Evolutionary conservation across 108 stramenopile genomes (phyloP).

Genomic region (Poteriospumella lacustris): DNA sequence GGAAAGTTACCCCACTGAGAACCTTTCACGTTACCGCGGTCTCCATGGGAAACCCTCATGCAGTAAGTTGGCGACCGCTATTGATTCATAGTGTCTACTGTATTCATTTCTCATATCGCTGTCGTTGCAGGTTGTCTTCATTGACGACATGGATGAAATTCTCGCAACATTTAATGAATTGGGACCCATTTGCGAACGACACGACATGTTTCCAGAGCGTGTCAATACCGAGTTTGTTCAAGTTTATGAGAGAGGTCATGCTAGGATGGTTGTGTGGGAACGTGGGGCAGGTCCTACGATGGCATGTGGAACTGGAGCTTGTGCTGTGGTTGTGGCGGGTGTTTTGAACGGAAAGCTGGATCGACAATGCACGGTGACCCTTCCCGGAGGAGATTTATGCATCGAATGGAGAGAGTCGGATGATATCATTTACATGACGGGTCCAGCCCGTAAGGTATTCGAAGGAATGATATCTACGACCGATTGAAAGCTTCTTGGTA

Average conservation of each 20-base stretch:
- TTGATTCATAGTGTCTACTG: too few species aligned
- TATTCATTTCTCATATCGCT: too few species aligned
- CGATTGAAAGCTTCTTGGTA: too few species aligned
- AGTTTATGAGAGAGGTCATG: constrained; percentile 23
- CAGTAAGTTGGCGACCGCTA: constrained; percentile 27
- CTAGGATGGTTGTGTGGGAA: constrained; percentile 68
- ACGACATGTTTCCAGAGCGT: constrained; percentile 77
- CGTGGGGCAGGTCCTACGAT: constrained; percentile 91
- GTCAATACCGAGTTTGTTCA: constrained; percentile 95
- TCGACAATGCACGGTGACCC: constrained; percentile 33
- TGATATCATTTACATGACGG: constrained; percentile 86
- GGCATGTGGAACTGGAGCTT: constrained; percentile 94
- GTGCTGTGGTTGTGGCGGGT: constrained; percentile 85
- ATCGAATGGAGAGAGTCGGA: constrained; percentile 79
- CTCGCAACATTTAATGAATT: constrained; percentile 65
- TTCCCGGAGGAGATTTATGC: constrained; percentile 26
- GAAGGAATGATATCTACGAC: not conserved
- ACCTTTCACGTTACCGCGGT: constrained; percentile 80
- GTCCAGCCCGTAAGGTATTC: constrained; percentile 46
- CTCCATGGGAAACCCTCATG: constrained; percentile 96
- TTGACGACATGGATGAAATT: constrained; percentile 76
- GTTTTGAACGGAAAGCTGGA: constrained; percentile 69
- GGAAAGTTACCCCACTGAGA: constrained; percentile 72
- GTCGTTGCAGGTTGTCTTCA: constrained; percentile 76
- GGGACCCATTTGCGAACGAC: constrained; percentile 80